These are phyloP conservation scores for Zygosaccharomyces sapae DNA, from an alignment of 1,139 yeast species.

Conservation along the genomic window DNA sequence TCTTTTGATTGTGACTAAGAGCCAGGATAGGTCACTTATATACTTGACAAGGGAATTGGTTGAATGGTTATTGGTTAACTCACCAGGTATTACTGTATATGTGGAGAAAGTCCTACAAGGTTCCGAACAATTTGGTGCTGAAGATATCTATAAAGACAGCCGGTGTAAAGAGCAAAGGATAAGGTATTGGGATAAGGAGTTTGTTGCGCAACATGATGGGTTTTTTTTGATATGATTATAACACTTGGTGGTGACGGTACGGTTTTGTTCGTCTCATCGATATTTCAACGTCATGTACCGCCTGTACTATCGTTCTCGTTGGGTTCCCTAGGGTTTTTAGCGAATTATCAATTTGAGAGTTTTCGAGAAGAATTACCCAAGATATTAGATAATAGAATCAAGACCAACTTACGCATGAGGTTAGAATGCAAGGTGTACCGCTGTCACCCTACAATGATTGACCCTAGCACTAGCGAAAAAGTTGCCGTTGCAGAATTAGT, in stretches of 20 bases:
- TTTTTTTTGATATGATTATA: constrained; percentile 65
- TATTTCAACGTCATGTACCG: constrained; percentile 78
- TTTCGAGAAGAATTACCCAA: constrained; percentile 54
- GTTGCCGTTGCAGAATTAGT: constrained; percentile 52
- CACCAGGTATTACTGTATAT: constrained; percentile 53
- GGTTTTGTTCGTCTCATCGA: constrained; percentile 70
- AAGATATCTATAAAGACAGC: constrained; percentile 33
- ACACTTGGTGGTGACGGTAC: constrained; percentile 93
- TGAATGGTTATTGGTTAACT: constrained; percentile 61
- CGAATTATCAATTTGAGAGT: constrained; percentile 70
- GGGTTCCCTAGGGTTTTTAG: constrained; percentile 78
- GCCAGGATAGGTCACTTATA: constrained; percentile 72
- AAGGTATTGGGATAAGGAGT: constrained; percentile 63
- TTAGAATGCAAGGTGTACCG: constrained; percentile 62
- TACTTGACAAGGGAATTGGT: constrained; percentile 72
- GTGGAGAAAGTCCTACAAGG: constrained; percentile 62
- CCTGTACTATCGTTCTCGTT: constrained; percentile 81
- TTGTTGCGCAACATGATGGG: constrained; percentile 49
- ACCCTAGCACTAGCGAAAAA: constrained; percentile 24
- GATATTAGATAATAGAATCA: constrained; percentile 64
- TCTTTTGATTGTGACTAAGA: constrained; percentile 79
- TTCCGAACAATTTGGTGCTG: constrained; percentile 60
- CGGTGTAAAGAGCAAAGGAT: constrained; percentile 39
- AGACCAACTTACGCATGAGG: constrained; percentile 77
- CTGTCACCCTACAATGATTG: constrained; percentile 19